Evolutionary conservation across 2,329 filamentous ascomycete species (phyloP), one percentile per base, ranked within the genome.

Genomic region (Myriosclerotinia duriaeana): DNA sequence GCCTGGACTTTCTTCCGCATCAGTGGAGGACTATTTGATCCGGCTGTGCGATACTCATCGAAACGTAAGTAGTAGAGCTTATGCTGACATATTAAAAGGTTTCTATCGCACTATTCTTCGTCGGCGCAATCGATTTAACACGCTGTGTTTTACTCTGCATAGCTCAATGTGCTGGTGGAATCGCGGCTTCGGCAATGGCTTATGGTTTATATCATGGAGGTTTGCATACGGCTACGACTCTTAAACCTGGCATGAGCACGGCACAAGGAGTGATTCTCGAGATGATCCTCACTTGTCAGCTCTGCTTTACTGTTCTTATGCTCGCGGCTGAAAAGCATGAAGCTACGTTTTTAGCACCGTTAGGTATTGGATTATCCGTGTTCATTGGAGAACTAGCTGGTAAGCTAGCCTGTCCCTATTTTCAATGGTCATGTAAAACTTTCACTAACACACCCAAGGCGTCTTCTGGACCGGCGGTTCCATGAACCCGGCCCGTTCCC

Each of bases 1-100:
- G 81, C 80, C 5, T 84, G 83, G 82, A 79, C 82, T 1, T 85
- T 85, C 71, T 84, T 80, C 71, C 78, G 82, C 20, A 78, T 84
- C 40, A 81, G 80, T 3, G 82, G 82, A 34, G 81, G 81, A 3
- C 73, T 83, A 20, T 84, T 84, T 72, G 84, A 84, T 66, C 82
- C 82, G 2, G 78, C 77, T 53, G 80, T 82, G 77, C 59, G 77
- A 50, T 26, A 50, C 0, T 5, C 17, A 61, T 50, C 30, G 1
- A 2, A 26, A 22, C 11, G 15, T 50, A 26, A 36, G 20, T 14
- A 20, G 15, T 38, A 8, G 17, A 56, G 4, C 55, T n/a, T 38
- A 7, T 46, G 17, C 52, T 63, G 15, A 56, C 36, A 42, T 26
- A 7, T 55, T 52, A 30, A 50, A 50, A 76, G 74, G 76, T 79